These are phyloP conservation scores for Panicum miliaceum DNA, from an alignment of 176 grass and related monocot species.

Conservation along the genomic window DNA sequence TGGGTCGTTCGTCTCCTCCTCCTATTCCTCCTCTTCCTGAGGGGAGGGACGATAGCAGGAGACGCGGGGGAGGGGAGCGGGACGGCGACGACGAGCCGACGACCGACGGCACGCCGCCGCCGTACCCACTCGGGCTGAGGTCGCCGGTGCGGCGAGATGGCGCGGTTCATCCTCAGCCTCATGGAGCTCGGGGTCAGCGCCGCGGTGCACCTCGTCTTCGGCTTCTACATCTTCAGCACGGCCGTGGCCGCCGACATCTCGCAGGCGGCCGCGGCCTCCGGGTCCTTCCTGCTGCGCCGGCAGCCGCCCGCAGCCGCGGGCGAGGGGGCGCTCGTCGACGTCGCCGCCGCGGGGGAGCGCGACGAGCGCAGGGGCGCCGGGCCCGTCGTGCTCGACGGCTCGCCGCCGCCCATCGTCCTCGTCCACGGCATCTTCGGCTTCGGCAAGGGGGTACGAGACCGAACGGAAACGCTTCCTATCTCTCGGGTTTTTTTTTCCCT, in stretches of 20 bases:
- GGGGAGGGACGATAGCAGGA: not conserved
- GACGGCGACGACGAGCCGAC: not conserved
- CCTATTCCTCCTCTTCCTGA: slow-evolving; percentile 45
- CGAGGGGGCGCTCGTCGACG: slow-evolving; percentile 46
- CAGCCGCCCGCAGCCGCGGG: not conserved
- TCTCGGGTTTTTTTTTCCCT: not conserved
- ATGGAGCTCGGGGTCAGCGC: slow-evolving; percentile 85
- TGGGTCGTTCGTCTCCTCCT: not conserved
- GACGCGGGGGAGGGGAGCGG: not conserved
- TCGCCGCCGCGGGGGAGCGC: slow-evolving; percentile 43
- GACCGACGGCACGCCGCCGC: not conserved
- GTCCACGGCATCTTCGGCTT: slow-evolving; percentile 99
- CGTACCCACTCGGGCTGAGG: not conserved
- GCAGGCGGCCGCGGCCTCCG: slow-evolving; percentile 63
- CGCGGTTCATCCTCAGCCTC: slow-evolving; percentile 67
- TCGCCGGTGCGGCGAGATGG: slow-evolving; percentile 41
- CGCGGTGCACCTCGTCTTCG: slow-evolving; percentile 79
- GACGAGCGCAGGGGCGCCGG: slow-evolving; percentile 40
- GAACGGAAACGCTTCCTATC: not conserved
- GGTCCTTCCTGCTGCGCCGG: slow-evolving; percentile 48
- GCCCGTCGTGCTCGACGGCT: slow-evolving; percentile 61
- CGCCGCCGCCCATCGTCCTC: slow-evolving; percentile 86
- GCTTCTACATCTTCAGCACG: slow-evolving; percentile 89
- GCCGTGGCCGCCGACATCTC: slow-evolving; percentile 90
- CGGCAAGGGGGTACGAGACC: slow-evolving; percentile 77